These are phyloP conservation scores for Leishmania gerbilli DNA, from an alignment of 208 protist species.

Conservation along the genomic window DNA sequence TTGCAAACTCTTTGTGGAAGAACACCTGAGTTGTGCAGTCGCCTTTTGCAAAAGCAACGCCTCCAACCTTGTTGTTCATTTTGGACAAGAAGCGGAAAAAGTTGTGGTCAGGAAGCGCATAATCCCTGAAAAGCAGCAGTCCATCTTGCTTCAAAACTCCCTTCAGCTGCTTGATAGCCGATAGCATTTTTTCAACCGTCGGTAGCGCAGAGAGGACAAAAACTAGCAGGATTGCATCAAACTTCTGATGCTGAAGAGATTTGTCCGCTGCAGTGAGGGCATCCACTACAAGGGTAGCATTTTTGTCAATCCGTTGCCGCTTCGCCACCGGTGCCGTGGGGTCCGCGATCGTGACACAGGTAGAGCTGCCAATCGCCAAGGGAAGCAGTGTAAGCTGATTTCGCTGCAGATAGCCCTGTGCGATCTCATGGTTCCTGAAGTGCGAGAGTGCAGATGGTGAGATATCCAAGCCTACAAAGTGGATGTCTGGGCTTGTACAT, in stretches of 20 bases:
- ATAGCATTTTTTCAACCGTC: constrained; percentile 54
- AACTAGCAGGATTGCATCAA: constrained; percentile 65
- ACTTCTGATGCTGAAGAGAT: constrained; percentile 23
- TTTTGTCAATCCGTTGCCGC: constrained; percentile 23
- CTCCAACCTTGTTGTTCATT: constrained; percentile 24
- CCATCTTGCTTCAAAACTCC: constrained; percentile 48
- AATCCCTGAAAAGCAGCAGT: constrained; percentile 74
- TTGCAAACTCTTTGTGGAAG: constrained; percentile 61
- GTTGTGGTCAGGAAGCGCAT: constrained; percentile 78
- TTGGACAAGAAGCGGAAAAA: constrained; percentile 78
- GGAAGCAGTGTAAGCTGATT: constrained; percentile 41
- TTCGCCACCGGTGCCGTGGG: constrained; percentile 13
- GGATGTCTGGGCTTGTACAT: constrained; percentile 30
- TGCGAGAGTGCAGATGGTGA: constrained; percentile 45
- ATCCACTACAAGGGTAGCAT: constrained; percentile 19
- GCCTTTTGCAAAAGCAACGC: constrained; percentile 60
- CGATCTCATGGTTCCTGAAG: constrained; percentile 50
- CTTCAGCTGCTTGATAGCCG: constrained; percentile 44
- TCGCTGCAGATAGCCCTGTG: constrained; percentile 25
- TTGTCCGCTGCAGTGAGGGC: constrained; percentile 26
- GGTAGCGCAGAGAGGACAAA: constrained; percentile 86
- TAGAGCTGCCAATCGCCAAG: constrained; percentile 27
- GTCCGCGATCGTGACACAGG: neutral
- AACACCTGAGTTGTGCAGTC: constrained; percentile 80
- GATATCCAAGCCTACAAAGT: constrained; percentile 76